Base-by-base conservation (phyloP, 805 yeast genomes). In the Myxozyma mucilagina region DNA sequence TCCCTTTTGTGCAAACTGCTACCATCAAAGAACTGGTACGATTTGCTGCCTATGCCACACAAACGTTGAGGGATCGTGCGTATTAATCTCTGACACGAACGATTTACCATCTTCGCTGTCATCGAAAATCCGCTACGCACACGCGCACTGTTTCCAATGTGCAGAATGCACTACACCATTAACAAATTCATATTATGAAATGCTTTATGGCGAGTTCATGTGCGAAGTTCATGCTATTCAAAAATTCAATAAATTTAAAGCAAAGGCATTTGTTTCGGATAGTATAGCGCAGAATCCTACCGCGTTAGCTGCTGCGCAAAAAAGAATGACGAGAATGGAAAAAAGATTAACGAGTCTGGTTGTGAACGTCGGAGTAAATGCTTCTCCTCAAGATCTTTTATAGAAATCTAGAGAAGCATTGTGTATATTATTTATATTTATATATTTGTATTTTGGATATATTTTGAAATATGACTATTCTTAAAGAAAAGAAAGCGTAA, bases 11-110 rank as follows among this genome's bases (percentile, higher is more conserved):
- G 83, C 84, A 64, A 73, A 75, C 39, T 96, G 93, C 70, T 84
- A 80, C 75, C 98, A 94, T 73, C 76, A 78, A 57, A 78, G 82
- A 56, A 94, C 93, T 72, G 83, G 85, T 52, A 87, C 96, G 0
- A 72, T 87, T 1, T 93, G 99, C 74, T 78, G 78, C 50, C 74
- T 79, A 14, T 93, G 99, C 73, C 78, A 81, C 11, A 67, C 69
- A 4, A 96, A 96, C 35, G 89, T 94, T 51, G 97, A 93, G 72
- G 98, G 98, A 4, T 84, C 84, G 71, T 93, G 98, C 73, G 80
- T 93, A 69, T 87, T 85, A 68, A 91, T 87, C 38, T 10, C 41
- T 20, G 59, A 42, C 32, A 43, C 24, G 8, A 47, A 43, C n/a
- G 50, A 43, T 20, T 24, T 36, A 10, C 13, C 29, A 5, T 35